Base-by-base conservation (phyloP, 352 stramenopile genomes). In the Globisporangium radiosum region DNA sequence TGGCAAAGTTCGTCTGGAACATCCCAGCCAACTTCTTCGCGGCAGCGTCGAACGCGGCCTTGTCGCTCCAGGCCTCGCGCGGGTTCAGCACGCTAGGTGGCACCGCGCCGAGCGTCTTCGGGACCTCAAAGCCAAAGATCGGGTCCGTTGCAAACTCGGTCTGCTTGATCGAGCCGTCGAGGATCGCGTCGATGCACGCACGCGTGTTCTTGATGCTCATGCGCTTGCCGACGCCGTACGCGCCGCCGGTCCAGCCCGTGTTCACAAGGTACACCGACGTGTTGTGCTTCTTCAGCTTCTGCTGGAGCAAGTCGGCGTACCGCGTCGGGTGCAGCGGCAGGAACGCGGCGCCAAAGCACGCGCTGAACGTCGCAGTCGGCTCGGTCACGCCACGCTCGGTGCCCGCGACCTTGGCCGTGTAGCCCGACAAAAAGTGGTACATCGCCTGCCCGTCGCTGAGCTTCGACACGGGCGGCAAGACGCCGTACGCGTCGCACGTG, bases 371-470 rank as follows among this genome's bases (percentile, higher is more conserved):
- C 15, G 97, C 87, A 53, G 77, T 85, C 17, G 96, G 97, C 71
- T 99, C 95, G 44, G 84, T 98, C 52, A 99, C 84, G 52, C 97
- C 97, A 60, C 96, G 87, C 76, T 99, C 97, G 38, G 97, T 99
- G 62, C 97, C 97, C 39, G 97, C 97, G 60, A 99, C 96, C 79
- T 99, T 99, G 58, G 96, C 96, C 19, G 97, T 99, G 81, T 99
- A 99, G 51, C 96, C 96, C 47, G 85, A 98, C 47, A 99, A 79
- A 76, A 99, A 99, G 73, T 99, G 96, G 75, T 99, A 99, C 92
- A 98, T 98, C 59, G 97, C 96, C 81, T 99, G 96, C 17, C 87
- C 93, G 52, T 84, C 69, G 62, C 70, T 95, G 38, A 99, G 78
- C 65, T 96, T 97, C 19, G 94, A 95, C 69, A 99, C 95, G 15